Percentiles rank a stretch among this genome's conserved stretches.
Conservation (phyloP, 805 yeast genomes). For the Yamadazyma scolyti region DNA sequence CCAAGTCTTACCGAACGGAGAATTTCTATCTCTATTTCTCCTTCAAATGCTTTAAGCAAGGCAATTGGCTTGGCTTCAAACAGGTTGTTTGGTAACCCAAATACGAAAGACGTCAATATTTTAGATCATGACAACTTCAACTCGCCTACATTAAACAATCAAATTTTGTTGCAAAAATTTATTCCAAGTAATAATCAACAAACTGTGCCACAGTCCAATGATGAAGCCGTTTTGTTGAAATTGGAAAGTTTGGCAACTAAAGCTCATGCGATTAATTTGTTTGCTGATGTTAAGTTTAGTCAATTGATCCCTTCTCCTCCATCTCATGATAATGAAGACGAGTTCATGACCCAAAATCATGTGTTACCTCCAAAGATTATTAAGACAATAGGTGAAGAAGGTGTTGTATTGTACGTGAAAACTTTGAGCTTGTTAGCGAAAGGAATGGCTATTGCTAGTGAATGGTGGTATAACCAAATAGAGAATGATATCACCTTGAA, state of each 20-base stretch:
- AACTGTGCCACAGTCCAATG: too few species aligned
- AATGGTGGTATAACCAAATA: conserved; percentile 74
- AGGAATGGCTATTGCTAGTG: conserved; percentile 82
- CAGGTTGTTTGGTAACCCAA: conserved; percentile 65
- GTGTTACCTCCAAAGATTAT: conserved; percentile 55
- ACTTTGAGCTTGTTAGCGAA: conserved; percentile 75
- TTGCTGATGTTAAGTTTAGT: conserved; percentile 86
- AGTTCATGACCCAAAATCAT: conserved; percentile 34
- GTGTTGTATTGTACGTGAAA: conserved; percentile 80
- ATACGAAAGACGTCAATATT: conserved; percentile 4
- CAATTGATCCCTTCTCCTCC: conserved; percentile 80
- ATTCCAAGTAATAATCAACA: conserved; percentile 14
- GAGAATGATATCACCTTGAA: conserved; percentile 11
- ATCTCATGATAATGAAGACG: conserved; percentile 38
- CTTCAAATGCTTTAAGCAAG: conserved; percentile 83
- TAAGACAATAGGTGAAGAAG: conserved; percentile 72
- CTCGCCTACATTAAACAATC: conserved; percentile 35
- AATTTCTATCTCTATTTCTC: conserved; percentile 66
- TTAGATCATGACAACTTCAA: conserved; percentile 1
- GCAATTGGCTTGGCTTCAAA: conserved; percentile 88
- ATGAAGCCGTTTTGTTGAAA: conserved; percentile 36
- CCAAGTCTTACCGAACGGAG: conserved; percentile 63
- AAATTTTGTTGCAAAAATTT: conserved; percentile 28
- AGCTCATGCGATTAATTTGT: conserved; percentile 82
- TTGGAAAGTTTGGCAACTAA: conserved; percentile 81